Evolutionary conservation across 1,284 basidiomycete genomes (phyloP).

Genomic region (Cryptococcus sp.): DNA sequence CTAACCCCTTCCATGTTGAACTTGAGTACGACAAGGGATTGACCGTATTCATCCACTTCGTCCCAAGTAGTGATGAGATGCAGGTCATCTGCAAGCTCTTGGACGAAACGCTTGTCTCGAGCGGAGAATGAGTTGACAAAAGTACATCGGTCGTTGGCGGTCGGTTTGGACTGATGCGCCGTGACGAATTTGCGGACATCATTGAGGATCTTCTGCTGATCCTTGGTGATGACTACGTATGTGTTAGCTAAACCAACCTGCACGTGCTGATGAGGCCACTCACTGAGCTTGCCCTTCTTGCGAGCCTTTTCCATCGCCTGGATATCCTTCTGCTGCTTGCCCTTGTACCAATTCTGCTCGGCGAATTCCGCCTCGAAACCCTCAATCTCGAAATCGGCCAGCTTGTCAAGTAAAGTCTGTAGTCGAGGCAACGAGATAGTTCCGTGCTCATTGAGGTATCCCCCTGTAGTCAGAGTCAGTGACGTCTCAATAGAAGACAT

Average conservation of each 20-base stretch:
- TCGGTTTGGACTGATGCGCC: constrained; percentile 56
- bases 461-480: constrained; percentile 59
- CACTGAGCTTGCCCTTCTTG: constrained; percentile 50
- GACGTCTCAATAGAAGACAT: neutral
- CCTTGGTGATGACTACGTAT: constrained; percentile 64
- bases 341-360: constrained; percentile 86
- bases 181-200: constrained; percentile 72
- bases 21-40: constrained; percentile 54
- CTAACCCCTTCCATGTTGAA: constrained; percentile 60
- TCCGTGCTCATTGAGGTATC: constrained; percentile 91
- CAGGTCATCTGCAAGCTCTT: constrained; percentile 69
- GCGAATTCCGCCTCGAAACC: constrained; percentile 87
- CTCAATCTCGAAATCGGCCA: constrained; percentile 82
- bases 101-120: constrained; percentile 74
- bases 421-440: constrained; percentile 76
- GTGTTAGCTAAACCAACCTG: neutral
- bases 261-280: constrained; percentile 7
- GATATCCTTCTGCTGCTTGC: constrained; percentile 75
- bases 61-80: constrained; percentile 81
- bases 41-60: constrained; percentile 80
- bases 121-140: constrained; percentile 77
- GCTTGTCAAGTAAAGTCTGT: constrained; percentile 84
- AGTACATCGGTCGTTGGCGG: constrained; percentile 57
- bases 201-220: constrained; percentile 75
- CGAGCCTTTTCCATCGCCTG: constrained; percentile 56